Evolutionary conservation across 2,329 filamentous ascomycete species (phyloP).

Genomic region (Penicillium sp.): DNA sequence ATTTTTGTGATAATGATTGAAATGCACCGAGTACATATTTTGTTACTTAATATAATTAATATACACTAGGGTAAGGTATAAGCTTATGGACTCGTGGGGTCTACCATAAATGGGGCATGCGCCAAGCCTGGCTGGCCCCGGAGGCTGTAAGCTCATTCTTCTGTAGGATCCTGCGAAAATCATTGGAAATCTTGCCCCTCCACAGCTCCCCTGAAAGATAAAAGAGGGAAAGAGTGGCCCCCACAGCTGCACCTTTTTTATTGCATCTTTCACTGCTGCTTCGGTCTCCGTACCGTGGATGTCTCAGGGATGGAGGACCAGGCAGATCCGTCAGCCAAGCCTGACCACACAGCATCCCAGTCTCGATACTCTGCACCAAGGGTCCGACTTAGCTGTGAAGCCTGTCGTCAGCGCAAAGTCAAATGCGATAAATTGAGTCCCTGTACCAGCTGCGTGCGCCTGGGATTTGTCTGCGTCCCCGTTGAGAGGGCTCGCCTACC

Average conservation of each 20-base stretch:
- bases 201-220: not conserved
- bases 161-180: not conserved
- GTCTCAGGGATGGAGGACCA: conserved; percentile 16
- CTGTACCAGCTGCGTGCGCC: conserved; percentile 35
- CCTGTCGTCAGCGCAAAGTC: conserved; percentile 38
- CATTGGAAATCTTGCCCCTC: not conserved
- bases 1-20: no score
- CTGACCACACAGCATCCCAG: conserved; percentile 11
- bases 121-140: no score
- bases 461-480: conserved; percentile 31
- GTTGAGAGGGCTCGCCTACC: conserved; percentile 38
- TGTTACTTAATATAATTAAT: no score
- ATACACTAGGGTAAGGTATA: no score
- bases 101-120: no score
- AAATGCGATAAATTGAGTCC: conserved; percentile 40
- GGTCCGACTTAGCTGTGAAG: conserved; percentile 36
- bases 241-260: not conserved
- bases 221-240: not conserved
- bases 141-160: not conserved
- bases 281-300: not conserved
- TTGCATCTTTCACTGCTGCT: not conserved
- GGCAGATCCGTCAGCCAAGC: conserved; percentile 9
- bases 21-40: no score
- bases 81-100: no score
- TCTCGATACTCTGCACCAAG: conserved; percentile 22